A percentile compares a stretch with the other conserved stretches of the same genome.
Conservation (phyloP, 1,284 basidiomycete species). For the Rhodotorula sp. region DNA sequence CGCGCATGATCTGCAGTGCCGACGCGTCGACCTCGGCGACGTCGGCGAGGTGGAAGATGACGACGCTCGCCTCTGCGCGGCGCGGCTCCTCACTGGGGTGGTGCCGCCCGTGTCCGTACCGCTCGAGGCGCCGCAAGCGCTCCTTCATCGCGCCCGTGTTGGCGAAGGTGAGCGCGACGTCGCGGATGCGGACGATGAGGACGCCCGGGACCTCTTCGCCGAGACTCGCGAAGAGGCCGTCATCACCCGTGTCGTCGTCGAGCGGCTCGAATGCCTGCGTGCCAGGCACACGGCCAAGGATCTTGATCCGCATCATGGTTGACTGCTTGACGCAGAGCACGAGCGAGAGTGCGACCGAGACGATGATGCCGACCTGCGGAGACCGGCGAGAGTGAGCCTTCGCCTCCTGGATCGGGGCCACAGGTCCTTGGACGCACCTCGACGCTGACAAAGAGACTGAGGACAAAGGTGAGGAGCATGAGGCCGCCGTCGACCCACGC, state of each 20-base stretch:
- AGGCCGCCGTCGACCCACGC: constrained; percentile 82
- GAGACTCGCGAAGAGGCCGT: not conserved
- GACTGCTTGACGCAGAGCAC: constrained; percentile 84
- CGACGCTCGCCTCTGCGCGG: constrained; percentile 68
- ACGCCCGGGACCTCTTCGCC: constrained; percentile 72
- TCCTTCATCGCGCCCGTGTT: constrained; percentile 86
- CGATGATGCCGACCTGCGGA: constrained; percentile 64
- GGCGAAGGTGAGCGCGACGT: constrained; percentile 74
- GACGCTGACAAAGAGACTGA: constrained; percentile 75
- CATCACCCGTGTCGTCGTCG: constrained; percentile 64
- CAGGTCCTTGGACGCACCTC: constrained; percentile 56
- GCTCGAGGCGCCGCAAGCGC: constrained; percentile 73
- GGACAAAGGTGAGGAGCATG: constrained; percentile 78
- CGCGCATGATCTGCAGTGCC: constrained; percentile 79
- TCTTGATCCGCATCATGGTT: constrained; percentile 69
- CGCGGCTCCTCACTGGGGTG: constrained; percentile 85
- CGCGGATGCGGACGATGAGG: constrained; percentile 75
- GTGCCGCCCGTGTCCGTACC: constrained; percentile 53
- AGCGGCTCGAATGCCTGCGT: constrained; percentile 35
- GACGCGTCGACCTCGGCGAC: constrained; percentile 46
- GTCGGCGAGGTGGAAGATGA: constrained; percentile 85
- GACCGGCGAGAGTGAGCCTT: not conserved
- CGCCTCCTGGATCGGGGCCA: too few species aligned
- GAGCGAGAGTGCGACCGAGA: constrained; percentile 79
- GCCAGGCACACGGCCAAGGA: constrained; percentile 71